Evolutionary conservation across 495 filamentous ascomycete genomes (phyloP).

Genomic region (Chaetomium tenue): DNA sequence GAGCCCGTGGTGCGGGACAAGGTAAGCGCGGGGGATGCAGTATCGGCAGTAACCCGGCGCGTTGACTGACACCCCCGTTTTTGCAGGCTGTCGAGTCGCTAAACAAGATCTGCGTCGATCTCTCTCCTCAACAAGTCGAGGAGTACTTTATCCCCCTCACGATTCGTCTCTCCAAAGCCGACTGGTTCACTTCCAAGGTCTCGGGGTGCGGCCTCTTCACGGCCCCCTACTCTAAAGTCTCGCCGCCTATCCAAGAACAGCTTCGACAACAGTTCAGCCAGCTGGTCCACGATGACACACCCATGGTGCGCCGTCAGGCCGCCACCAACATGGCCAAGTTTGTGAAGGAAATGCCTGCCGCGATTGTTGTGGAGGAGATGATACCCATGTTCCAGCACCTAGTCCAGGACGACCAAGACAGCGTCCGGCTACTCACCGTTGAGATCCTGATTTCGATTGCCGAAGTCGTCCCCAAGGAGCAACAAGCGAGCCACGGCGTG

Average conservation of each 20-base stretch:
- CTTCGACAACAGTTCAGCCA: slow-evolving; percentile 86
- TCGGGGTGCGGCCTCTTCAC: slow-evolving; percentile 95
- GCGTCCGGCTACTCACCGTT: slow-evolving; percentile 91
- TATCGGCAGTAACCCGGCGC: neutral
- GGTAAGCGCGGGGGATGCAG: slow-evolving; percentile 50
- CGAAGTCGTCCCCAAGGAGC: slow-evolving; percentile 95
- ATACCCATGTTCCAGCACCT: slow-evolving; percentile 98
- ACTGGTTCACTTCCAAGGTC: slow-evolving; percentile 99
- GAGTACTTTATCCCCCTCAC: slow-evolving; percentile 94
- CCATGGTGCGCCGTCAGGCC: slow-evolving; percentile 95
- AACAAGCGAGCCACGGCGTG: slow-evolving; percentile 93
- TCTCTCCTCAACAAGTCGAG: slow-evolving; percentile 89
- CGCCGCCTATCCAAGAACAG: slow-evolving; percentile 77
- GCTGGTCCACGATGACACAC: slow-evolving; percentile 95
- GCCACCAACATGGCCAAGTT: slow-evolving; percentile 97
- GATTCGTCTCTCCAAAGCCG: slow-evolving; percentile 93
- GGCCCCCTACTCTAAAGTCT: slow-evolving; percentile 84
- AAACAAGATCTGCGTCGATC: slow-evolving; percentile 94
- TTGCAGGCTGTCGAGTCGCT: slow-evolving; percentile 91
- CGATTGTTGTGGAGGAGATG: slow-evolving; percentile 94
- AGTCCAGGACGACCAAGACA: slow-evolving; percentile 93
- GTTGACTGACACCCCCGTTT: slow-evolving; percentile 24
- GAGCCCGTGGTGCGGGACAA: slow-evolving; percentile 97
- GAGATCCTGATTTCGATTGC: slow-evolving; percentile 96
- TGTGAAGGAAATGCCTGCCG: slow-evolving; percentile 88